Evolutionary conservation across 2,329 filamentous ascomycete genomes (phyloP), one percentile per base, ranked within the genome.

Genomic region (Aspergillus proliferans): DNA sequence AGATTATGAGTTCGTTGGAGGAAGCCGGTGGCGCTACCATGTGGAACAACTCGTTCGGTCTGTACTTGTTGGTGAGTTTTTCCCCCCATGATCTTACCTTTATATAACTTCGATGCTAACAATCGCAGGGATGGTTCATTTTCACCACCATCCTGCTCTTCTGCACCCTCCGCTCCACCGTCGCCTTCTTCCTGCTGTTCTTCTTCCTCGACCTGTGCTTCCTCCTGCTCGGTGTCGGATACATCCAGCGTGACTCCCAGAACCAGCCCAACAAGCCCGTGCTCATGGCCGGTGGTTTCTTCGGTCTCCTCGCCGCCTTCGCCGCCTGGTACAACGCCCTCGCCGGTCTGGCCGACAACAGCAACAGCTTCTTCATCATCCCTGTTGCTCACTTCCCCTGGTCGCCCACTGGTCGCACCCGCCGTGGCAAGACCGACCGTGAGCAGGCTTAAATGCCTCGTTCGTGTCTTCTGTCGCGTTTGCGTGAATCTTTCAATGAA

Each of bases 341-440:
- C 52, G 87, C 87, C 46, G 88, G 88, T 81, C 81, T 93, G 50
- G 85, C 86, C 53, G 88, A 93, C 58, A 70, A 63, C 46, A 73
- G 67, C 58, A 78, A 78, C 65, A 93, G 88, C 76, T 95, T 95
- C 83, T 93, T 95, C 78, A 79, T 93, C 69, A 83, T 95, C 53
- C 92, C 91, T 46, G 90, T 96, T 55, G 85, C 87, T 61, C 90
- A 95, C 78, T 94, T 96, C 79, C 92, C 91, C 47, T 96, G 92
- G 92, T 92, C 87, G 34, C 85, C 87, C 61, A 86, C 86, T 73
- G 87, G 82, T 47, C 81, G 80, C 54, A 78, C 83, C 69, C 69
- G 67, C 52, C 80, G 84, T 52, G 76, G 56, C 48, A 76, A 85
- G 76, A 72, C 70, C 47, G 74, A 76, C 36, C 74, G 74, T 46